Conservation (phyloP, 2,329 filamentous ascomycete species). For the Trichoderma sp. region DNA sequence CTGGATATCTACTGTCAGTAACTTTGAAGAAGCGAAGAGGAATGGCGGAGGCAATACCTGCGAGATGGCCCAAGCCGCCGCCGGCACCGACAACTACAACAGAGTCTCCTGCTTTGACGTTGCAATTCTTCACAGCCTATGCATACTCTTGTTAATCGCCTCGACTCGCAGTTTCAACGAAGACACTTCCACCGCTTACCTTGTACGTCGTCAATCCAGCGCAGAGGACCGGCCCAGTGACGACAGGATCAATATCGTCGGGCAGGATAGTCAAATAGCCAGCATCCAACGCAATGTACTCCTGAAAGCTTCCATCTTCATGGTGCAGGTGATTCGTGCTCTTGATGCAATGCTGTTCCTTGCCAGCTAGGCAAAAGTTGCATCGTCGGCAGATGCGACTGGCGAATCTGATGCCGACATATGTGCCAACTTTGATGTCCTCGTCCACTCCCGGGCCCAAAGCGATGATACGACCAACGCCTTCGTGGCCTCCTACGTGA, state of each 20-base stretch:
- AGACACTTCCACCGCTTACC: neutral
- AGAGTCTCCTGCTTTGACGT: conserved; percentile 29
- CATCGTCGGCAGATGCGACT: conserved; percentile 28
- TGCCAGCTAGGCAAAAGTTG: conserved; percentile 29
- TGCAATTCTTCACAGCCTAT: conserved; percentile 31
- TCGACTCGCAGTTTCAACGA: fast-evolving
- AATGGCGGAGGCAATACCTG: conserved; percentile 20
- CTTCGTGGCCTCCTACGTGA: conserved; percentile 30
- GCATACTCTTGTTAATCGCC: neutral
- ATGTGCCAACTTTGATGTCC: conserved; percentile 28
- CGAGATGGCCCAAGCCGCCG: conserved; percentile 30
- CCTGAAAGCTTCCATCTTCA: conserved; percentile 31
- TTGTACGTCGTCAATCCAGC: conserved; percentile 32
- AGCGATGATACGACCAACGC: conserved; percentile 28
- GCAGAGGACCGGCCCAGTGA: conserved; percentile 28
- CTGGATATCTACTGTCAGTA: neutral
- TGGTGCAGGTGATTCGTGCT: conserved; percentile 32
- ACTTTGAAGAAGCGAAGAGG: neutral
- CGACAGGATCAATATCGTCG: conserved; percentile 29
- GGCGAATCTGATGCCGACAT: conserved; percentile 29
- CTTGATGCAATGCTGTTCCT: conserved; percentile 31
- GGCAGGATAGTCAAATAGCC: conserved; percentile 26
- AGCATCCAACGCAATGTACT: conserved; percentile 29
- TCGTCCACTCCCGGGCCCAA: conserved; percentile 28
- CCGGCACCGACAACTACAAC: conserved; percentile 30